Evolutionary conservation across 257 asterid species (phyloP).

Genomic region (Solanum stenotomum): DNA sequence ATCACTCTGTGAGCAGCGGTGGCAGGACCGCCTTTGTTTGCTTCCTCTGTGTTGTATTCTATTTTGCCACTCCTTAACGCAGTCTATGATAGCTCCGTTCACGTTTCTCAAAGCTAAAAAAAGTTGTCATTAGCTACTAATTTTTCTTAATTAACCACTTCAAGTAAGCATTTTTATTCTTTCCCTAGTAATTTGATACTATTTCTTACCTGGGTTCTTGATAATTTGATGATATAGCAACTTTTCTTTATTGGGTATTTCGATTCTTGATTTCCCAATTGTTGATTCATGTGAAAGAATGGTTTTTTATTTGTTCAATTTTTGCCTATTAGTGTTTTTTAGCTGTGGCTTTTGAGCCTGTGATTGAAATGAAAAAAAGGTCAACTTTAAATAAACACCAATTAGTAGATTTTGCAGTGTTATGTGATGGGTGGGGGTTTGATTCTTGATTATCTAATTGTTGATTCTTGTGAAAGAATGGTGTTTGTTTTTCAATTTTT

Average conservation of each 20-base stretch:
- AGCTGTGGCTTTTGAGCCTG: not conserved
- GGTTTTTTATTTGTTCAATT: not conserved
- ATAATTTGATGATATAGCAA: not conserved
- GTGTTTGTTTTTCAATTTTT: not conserved
- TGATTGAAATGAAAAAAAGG: not conserved
- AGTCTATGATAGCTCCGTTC: not conserved
- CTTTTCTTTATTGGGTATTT: not conserved
- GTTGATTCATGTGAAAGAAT: not conserved
- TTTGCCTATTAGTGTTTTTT: not conserved
- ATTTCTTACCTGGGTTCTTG: not conserved
- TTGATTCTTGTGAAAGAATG: not conserved
- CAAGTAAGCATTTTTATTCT: not conserved
- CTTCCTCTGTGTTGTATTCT: not conserved
- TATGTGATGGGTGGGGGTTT: not conserved
- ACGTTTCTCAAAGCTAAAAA: not conserved
- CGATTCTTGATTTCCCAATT: not conserved
- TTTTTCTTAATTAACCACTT: not conserved
- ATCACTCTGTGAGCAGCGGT: not conserved
- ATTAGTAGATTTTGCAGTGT: not conserved
- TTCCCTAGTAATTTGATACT: not conserved
- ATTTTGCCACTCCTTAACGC: not conserved
- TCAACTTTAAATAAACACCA: not conserved
- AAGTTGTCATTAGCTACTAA: not conserved
- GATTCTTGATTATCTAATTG: not conserved
- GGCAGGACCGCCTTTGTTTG: not conserved